Evolutionary conservation across 1,139 yeast species (phyloP).

Genomic region (Geotrichum fermentans): DNA sequence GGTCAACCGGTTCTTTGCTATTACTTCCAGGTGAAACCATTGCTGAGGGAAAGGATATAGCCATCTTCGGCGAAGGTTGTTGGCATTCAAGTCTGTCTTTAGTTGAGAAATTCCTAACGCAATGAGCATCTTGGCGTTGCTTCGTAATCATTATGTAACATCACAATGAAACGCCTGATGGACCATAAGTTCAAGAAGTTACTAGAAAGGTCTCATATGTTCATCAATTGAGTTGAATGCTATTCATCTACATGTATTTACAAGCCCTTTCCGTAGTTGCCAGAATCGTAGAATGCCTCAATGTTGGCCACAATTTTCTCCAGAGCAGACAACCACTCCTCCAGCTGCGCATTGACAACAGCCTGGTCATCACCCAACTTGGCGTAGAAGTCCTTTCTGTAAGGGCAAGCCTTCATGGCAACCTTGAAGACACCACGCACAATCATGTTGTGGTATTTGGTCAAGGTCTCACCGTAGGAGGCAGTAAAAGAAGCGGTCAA

Average conservation of each 20-base stretch:
- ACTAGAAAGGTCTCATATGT: neutral
- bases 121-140: neutral
- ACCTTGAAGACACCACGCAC: conserved; percentile 82
- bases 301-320: conserved; percentile 69
- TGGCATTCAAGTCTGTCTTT: neutral
- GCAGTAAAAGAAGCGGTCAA: conserved; percentile 73
- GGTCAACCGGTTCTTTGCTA: conserved; percentile 15
- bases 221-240: too few relatives aligned
- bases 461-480: conserved; percentile 72
- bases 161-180: too few relatives aligned
- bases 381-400: conserved; percentile 75
- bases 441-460: conserved; percentile 75
- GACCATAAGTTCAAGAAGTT: neutral
- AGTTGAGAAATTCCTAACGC: too few relatives aligned
- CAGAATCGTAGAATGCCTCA: conserved; percentile 67
- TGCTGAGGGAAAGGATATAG: neutral
- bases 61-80: neutral
- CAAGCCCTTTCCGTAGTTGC: conserved; percentile 85
- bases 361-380: conserved; percentile 56
- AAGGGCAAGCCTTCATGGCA: conserved; percentile 95
- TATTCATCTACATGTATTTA: conserved; percentile 38
- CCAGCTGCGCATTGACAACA: conserved; percentile 55
- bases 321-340: conserved; percentile 69
- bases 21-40: neutral
- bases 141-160: too few relatives aligned